Evolutionary conservation across 306 rosid species (phyloP), one percentile per base, ranked within the genome.

Genomic region (Begonia masoniana): DNA sequence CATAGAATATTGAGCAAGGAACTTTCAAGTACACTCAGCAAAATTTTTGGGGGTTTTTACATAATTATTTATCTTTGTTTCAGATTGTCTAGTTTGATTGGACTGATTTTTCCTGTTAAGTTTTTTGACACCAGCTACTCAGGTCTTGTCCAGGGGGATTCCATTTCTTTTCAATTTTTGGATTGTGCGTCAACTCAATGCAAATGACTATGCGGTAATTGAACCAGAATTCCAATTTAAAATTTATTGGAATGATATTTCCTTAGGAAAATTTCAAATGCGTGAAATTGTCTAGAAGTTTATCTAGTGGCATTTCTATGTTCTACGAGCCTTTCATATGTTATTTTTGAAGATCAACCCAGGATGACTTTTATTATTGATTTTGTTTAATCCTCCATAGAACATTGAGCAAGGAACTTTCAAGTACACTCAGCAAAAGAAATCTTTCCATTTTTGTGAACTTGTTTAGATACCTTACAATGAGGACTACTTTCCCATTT

Each of bases 141-240:
- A 85, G 64, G 66, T 91, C 74, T 75, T 86, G 74, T 91, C 97
- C 19, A 78, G 97, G 60, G 97, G 97, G 51, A 85, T 91, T 41
- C 96, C 94, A 36, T 91, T 91, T 61, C 66, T 85, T 62, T 86
- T 91, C 83, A 91, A 85, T 72, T 79, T 88, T 35, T 86, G 94
- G 94, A 83, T 91, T 59, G 82, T 85, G 52, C 76, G 97, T 78
- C 89, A 85, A 69, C 94, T 91, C 35, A 81, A 84, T 15, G 72
- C 69, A 59, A 88, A 83, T 65, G 96, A 91, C 67, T 91, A 85
- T 46, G 96, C 97, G 76, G 97, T 89, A 75, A 65, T 15, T 43
- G 41, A 51, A 50, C 31, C 45, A 6, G 15, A 0, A 15, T 15
- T 56, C 45, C 56, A 3, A 50, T 21, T 43, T 23, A 58, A 23